Conservation (phyloP, 78 protist genomes). For the Corallochytrium limacisporum region DNA sequence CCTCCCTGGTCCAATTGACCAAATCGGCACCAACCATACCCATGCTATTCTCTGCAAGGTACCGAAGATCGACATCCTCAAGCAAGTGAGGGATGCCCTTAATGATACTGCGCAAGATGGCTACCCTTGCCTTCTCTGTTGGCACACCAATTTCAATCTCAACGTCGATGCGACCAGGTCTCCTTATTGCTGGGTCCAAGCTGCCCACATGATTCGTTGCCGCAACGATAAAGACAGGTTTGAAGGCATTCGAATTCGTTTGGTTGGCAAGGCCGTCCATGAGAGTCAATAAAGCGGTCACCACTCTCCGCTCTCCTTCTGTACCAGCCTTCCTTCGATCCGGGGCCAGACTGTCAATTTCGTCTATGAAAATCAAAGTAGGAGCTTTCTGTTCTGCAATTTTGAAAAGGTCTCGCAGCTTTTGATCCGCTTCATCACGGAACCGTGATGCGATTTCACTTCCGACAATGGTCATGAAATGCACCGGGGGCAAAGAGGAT, state of each 20-base stretch:
- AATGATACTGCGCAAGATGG: constrained; percentile 24
- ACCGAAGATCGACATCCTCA: background rate
- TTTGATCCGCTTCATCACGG: constrained; percentile 2
- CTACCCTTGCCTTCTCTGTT: constrained; percentile 15
- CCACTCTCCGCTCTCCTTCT: constrained; percentile 56
- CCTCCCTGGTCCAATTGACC: constrained; percentile 53
- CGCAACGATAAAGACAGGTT: constrained; percentile 72
- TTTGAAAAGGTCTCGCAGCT: background rate
- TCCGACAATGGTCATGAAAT: constrained; percentile 3
- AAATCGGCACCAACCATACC: constrained; percentile 90
- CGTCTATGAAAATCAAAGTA: constrained; percentile 21
- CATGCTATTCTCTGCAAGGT: constrained; percentile 40
- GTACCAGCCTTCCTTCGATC: constrained; percentile 1
- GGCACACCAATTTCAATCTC: constrained; percentile 73
- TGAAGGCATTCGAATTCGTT: background rate
- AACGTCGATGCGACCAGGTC: constrained; percentile 93
- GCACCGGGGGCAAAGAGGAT: constrained; percentile 1
- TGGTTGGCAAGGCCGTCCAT: constrained; percentile 77
- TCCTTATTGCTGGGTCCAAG: constrained; percentile 54
- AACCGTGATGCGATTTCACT: background rate
- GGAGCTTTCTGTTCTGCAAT: background rate
- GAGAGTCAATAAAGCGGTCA: constrained; percentile 69
- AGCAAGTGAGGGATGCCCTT: constrained; percentile 2
- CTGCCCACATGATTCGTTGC: constrained; percentile 88
- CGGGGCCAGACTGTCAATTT: constrained; percentile 79